Conservation (phyloP, 2,329 filamentous ascomycete species). For the Trichoderma sp. region DNA sequence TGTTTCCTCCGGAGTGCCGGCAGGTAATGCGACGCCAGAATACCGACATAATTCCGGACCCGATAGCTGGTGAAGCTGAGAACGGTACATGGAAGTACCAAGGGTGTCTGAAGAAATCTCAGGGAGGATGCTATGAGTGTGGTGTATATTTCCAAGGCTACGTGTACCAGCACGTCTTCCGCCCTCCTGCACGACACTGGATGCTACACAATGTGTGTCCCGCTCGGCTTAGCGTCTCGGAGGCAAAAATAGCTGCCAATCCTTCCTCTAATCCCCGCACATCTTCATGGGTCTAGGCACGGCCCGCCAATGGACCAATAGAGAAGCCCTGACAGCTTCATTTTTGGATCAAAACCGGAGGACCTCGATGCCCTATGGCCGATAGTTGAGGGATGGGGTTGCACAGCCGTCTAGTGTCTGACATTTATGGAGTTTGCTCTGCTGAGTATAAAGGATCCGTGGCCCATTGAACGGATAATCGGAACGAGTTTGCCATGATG, state of each 20-base stretch:
- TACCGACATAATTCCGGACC: slow-evolving; percentile 1
- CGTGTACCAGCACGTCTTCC: not conserved
- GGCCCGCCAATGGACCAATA: slow-evolving; percentile 12
- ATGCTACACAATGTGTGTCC: not conserved
- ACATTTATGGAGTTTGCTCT: not conserved
- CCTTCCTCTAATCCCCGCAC: not conserved
- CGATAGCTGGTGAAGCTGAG: not conserved
- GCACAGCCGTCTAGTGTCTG: not conserved
- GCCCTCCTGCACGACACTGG: not conserved
- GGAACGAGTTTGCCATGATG: slow-evolving; percentile 2
- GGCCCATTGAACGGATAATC: slow-evolving; percentile 18
- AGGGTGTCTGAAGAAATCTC: not conserved
- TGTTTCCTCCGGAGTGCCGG: not conserved
- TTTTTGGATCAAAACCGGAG: not conserved
- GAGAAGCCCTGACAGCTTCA: not conserved
- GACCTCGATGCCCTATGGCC: not conserved
- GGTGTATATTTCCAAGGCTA: not conserved
- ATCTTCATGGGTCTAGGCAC: not conserved
- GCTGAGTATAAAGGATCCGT: not conserved
- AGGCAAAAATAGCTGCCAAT: slow-evolving; percentile 18
- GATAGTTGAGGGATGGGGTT: not conserved
- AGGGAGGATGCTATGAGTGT: not conserved
- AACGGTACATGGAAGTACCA: not conserved
- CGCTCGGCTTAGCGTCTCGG: not conserved
- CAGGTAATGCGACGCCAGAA: not conserved